A percentile compares a stretch with the other conserved stretches of the same genome.
Conservation (phyloP, 495 filamentous ascomycete species). For the Peziza echinospora region DNA sequence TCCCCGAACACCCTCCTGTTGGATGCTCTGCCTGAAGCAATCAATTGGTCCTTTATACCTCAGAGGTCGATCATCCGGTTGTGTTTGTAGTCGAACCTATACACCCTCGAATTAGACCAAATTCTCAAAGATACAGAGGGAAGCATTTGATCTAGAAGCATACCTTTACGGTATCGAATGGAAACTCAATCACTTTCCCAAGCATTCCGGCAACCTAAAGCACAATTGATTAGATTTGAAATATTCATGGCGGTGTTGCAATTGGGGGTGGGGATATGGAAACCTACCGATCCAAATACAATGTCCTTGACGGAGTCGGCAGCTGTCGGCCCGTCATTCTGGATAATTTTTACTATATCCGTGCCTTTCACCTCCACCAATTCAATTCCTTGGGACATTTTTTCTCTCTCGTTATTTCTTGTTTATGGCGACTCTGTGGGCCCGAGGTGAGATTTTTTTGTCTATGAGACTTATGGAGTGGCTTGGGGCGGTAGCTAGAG, state of each 20-base stretch:
- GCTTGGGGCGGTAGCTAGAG: no score
- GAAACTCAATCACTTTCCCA: slow-evolving; percentile 92
- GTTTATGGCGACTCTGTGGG: no score
- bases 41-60: slow-evolving; percentile 75
- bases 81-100: slow-evolving; percentile 42
- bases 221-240: not conserved
- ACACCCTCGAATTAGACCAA: not conserved
- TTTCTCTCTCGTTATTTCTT: no score
- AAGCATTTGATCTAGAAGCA: slow-evolving; percentile 24
- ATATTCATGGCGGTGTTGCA: no score
- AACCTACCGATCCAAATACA: slow-evolving; percentile 58
- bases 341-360: no score
- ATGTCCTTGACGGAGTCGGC: slow-evolving; percentile 49
- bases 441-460: no score
- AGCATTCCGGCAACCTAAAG: slow-evolving; percentile 58
- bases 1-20: slow-evolving; percentile 45
- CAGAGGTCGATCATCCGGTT: slow-evolving; percentile 61
- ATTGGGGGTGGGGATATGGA: no score
- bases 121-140: slow-evolving; percentile 1
- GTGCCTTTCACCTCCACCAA: no score
- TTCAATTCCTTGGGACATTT: no score
- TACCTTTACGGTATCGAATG: slow-evolving; percentile 97
- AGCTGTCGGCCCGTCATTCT: not conserved
- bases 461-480: no score
- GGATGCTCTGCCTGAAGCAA: slow-evolving; percentile 73